Conservation (phyloP, 2,329 filamentous ascomycete genomes). For the Arthroderma sp. region DNA sequence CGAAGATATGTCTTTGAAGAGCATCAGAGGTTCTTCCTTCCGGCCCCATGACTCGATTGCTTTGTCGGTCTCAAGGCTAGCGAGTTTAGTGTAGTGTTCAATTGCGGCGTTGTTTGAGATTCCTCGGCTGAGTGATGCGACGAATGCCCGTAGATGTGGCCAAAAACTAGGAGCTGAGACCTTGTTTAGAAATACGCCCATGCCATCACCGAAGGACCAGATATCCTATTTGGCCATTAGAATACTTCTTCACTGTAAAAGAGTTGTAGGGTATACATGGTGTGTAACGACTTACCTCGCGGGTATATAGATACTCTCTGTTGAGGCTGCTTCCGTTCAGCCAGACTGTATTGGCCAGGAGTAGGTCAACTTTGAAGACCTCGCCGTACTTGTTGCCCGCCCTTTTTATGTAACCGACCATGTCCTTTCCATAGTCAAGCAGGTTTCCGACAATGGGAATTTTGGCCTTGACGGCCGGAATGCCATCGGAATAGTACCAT, state of each 20-base stretch:
- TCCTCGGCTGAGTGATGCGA: conserved; percentile 9
- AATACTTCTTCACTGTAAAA: neutral
- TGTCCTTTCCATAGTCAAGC: conserved; percentile 8
- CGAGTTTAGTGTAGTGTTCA: conserved; percentile 8
- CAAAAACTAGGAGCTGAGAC: conserved; percentile 11
- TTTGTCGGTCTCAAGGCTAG: conserved; percentile 5
- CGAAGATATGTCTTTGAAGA: conserved; percentile 10
- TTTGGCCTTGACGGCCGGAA: conserved; percentile 6
- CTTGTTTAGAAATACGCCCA: conserved; percentile 12
- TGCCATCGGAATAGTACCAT: conserved; percentile 3
- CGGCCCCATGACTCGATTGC: conserved; percentile 6
- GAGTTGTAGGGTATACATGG: neutral
- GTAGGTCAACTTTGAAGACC: conserved; percentile 9
- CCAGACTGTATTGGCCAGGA: conserved; percentile 8
- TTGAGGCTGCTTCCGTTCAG: conserved; percentile 8
- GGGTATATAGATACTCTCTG: conserved; percentile 8
- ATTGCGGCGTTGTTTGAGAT: conserved; percentile 9
- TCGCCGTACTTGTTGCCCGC: conserved; percentile 6
- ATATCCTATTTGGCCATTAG: conserved; percentile 2
- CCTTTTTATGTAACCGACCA: conserved; percentile 5
- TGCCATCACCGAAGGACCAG: conserved; percentile 12
- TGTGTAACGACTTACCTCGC: conserved; percentile 5
- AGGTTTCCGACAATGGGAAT: conserved; percentile 9
- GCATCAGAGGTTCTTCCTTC: conserved; percentile 5
- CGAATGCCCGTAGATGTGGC: conserved; percentile 7